Evolutionary conservation across 805 yeast species (phyloP), one percentile per base, ranked within the genome.

Genomic region (Sugiyamaella smithiae): DNA sequence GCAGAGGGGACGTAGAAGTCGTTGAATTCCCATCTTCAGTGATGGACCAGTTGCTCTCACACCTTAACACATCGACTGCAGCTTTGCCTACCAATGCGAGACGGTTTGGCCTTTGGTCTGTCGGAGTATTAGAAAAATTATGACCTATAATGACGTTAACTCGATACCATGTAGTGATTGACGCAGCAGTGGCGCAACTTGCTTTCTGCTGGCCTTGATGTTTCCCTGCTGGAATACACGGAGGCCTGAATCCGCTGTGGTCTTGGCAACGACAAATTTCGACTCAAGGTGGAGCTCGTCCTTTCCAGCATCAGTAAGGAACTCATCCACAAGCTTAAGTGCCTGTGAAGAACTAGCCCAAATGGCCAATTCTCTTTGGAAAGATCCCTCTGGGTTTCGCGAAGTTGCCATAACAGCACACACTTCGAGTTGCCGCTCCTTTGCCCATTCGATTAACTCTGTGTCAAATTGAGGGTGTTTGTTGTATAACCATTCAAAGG

Each of bases 131-230:
- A 7, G 55, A 55, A 7, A 56, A 43, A 43, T 37, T 53, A 8
- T 42, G 29, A 25, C 28, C 32, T 32, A 49, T 37, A 49, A 24
- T 12, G 41, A 16, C 16, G 44, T 26, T 20, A 52, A 28, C 5
- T 25, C 9, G n/a, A 41, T 41, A n/a, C 54, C 53, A 24, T 57
- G 47, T 3, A 58, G 47, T 22, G 44, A 48, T 38, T 35, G 26
- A 8, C 67, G 57, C 28, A 77, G 47, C 11, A 71, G 61, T 1
- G 97, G 97, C 3, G 87, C 96, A 9, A 89, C 87, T 62, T 86
- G 95, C 63, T 90, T 90, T 58, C 97, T 75, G 29, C 93, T 85
- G 1, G 91, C 90, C 5, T 67, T 63, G 11, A 75, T 58, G 51
- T 84, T 80, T 53, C 72, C 74, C 61, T 84, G 85, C 54, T 68